Base-by-base conservation (phyloP, 805 yeast genomes). In the Kuraishia capsulata region DNA sequence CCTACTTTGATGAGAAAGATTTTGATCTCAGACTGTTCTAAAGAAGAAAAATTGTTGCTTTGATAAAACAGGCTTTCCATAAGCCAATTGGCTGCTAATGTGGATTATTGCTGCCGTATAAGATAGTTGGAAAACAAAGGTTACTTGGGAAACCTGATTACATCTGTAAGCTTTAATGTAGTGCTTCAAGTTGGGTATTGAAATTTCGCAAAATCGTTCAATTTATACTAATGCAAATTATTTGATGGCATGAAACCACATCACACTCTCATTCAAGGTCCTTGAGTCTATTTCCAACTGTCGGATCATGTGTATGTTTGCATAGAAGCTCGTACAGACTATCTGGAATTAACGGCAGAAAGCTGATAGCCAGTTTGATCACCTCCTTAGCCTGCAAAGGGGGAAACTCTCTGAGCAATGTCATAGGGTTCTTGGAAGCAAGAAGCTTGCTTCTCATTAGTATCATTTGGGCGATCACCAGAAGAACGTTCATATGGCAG, bases 391-490 rank as follows among this genome's bases (percentile, higher is more conserved):
- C 84, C 39, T 81, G 76, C 40, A 88, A 60, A 3, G 62, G 62
- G 0, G 96, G 95, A 44, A 86, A 76, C 41, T 76, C 81, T 39
- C 95, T 63, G 37, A 88, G 57, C 16, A 83, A 54, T 32, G 76
- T 66, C 86, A 87, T 87, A 10, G 96, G 96, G 45, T 70, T 81
- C 20, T 55, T 58, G 6, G 81, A 67, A 13, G 61, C 61, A 39
- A 89, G 56, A n/a, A 88, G 61, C 23, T 68, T 60, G 8, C 77
- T 70, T 41, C 96, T 64, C 42, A 82, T 78, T 31, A 81, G 64
- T 4, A 84, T 76, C 18, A 88, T 61, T 53, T 85, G 95, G 2
- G 96, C 90, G 6, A 87, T 85, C 3, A 88, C 76, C 47, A 87
- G 82, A 29, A 89, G 63, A 21, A 89, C 72, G 58, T 89, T 88